Evolutionary conservation across 164 flowering plant species (phyloP), one percentile per base, ranked within the genome.

Genomic region (Brasenia schreberi): DNA sequence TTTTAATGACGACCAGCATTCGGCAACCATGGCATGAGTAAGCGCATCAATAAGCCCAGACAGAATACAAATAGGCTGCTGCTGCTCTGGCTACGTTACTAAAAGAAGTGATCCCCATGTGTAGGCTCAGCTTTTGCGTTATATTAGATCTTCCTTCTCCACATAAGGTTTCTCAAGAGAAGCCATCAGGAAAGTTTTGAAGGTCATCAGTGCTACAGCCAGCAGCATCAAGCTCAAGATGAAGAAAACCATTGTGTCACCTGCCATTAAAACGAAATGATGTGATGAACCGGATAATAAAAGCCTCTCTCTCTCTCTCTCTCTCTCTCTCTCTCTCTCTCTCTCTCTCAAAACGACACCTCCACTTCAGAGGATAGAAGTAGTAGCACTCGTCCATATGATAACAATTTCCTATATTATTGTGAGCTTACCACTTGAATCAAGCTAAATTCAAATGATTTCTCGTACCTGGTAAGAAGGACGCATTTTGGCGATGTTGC

Each of bases 401-500:
- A 45, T 11, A 6, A 45, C 7, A 45, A 6, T 6, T 6, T 45
- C 53, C 7, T 45, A 23, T 23, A 23, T 23, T 23, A 23, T 23
- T 23, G 27, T 23, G 27, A 23, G 1, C 27, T 23, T 23, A 23
- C 27, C 27, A 23, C 27, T 23, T 23, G 27, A 23, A 23, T 23
- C 27, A 6, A 45, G 12, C 53, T 6, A 45, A 45, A 45, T 7
- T 45, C 53, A 45, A 7, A 12, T 7, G 12, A 45, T 45, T 45
- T 7, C 53, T 45, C 12, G 11, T 72, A 84, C 94, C 94, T 53
- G 96, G 89, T 62, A 88, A 82, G 67, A 88, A 84, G 18, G 73
- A 65, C n/a, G 88, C 80, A 66, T 77, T 23, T 39, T 44, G 79
- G 59, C 89, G 84, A 71, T 72, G 80, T 74, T 85, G 80, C 64